Base-by-base conservation (phyloP, 2,329 filamentous ascomycete species). In the Aspergillus costaricaensis region DNA sequence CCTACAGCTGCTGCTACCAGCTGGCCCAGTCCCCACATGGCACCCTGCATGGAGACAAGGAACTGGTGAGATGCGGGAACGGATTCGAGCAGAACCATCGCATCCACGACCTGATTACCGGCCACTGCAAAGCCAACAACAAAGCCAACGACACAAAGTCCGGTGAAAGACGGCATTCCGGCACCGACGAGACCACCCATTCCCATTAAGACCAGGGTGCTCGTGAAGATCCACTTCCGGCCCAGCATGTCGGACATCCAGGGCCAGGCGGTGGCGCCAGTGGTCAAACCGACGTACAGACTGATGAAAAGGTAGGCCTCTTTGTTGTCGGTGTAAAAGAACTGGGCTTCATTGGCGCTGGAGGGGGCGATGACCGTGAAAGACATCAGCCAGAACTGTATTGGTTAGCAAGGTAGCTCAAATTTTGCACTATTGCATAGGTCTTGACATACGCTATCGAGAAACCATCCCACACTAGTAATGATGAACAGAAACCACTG, bases 71-170 rank as follows among this genome's bases (percentile, higher is more conserved):
- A 65, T 1, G 66, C 64, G 8, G 66, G 66, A 5, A 68, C 17
- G 1, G 44, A 62, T 32, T 68, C 66, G 4, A 67, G n/a, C 4
- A 67, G 54, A 32, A 65, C 65, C 25, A 62, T 62, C 1, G 61
- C 61, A 25, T 59, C 61, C 14, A 68, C 61, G 9, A 52, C 25
- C 41, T 66, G 61, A 14, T 68, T 68, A 2, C 66, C 65, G 0
- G 59, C 66, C 3, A 62, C 55, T 1, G 63, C 65, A 36, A 66
- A 62, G 21, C 66, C 66, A 2, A 68, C 59, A 12, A 68, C 61
- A 36, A 55, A 63, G 30, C 66, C 60, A 3, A 67, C 61, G 1
- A 68, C 64, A 36, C 58, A 67, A 7, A 68, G 73, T 77, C 62
- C 61, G 3, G 59, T 65, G 43, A 67, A 67, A 1, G 62, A 60